Percentiles rank a stretch among this genome's conserved stretches.
Evolutionary conservation across 2,329 filamentous ascomycete genomes (phyloP).

Genomic region (Endothia cerciana): DNA sequence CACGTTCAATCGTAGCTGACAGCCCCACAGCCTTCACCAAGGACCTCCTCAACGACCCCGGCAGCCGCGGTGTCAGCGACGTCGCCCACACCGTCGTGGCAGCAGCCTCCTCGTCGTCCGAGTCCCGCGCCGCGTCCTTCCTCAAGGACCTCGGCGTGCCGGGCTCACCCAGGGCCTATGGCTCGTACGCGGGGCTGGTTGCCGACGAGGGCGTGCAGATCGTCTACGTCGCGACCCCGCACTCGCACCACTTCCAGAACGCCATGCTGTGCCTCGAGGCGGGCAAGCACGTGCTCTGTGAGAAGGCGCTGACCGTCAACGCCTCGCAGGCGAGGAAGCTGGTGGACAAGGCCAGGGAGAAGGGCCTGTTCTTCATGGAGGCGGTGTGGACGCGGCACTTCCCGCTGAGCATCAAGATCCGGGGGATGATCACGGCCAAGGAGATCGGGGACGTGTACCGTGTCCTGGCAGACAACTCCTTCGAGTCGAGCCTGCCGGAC

Average conservation of each 20-base stretch:
- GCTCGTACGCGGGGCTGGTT: slow-evolving; percentile 81
- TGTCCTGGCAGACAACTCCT: slow-evolving; percentile 63
- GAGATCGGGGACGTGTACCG: slow-evolving; percentile 65
- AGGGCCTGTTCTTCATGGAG: slow-evolving; percentile 80
- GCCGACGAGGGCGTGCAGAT: slow-evolving; percentile 80
- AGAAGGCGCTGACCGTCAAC: slow-evolving; percentile 88
- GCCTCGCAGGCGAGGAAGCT: slow-evolving; percentile 76
- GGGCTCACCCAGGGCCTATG: slow-evolving; percentile 71
- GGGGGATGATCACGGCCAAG: slow-evolving; percentile 63
- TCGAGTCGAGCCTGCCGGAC: slow-evolving; percentile 62
- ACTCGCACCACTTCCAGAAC: slow-evolving; percentile 93
- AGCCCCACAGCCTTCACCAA: slow-evolving; percentile 63
- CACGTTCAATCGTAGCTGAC: slow-evolving; percentile 13
- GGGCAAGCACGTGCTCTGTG: slow-evolving; percentile 87
- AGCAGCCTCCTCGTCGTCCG: slow-evolving; percentile 77
- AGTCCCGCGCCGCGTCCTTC: slow-evolving; percentile 71
- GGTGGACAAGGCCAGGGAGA: slow-evolving; percentile 70
- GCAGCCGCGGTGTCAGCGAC: slow-evolving; percentile 69
- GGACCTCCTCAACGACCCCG: slow-evolving; percentile 77
- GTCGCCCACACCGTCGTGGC: slow-evolving; percentile 78
- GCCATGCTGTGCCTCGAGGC: slow-evolving; percentile 81
- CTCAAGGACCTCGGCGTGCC: slow-evolving; percentile 73
- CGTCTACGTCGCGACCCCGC: slow-evolving; percentile 86
- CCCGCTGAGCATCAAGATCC: slow-evolving; percentile 76
- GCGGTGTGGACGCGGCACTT: slow-evolving; percentile 91